phyloP scores from a whole-genome alignment of 768 basidiomycete genomes.

The Lactarius deliciosus region DNA sequence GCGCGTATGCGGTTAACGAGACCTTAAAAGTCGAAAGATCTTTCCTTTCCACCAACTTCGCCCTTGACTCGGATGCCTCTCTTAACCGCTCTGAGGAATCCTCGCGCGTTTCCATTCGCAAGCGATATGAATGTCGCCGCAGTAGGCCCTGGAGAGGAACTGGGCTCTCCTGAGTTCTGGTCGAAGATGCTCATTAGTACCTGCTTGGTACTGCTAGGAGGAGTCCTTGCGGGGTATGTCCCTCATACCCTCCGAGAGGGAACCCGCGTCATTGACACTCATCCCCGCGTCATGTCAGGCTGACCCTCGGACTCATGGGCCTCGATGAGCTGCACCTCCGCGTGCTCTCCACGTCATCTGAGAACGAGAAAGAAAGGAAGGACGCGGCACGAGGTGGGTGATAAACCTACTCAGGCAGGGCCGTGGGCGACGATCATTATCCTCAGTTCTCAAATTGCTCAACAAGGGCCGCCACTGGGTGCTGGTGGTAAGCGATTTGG shows the following conservation, averaged over 20 bases:
- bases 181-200: conserved; percentile 67
- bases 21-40: background rate
- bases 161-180: conserved; percentile 68
- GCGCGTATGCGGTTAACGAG: background rate
- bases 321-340: conserved; percentile 88
- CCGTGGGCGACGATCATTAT: background rate
- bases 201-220: conserved; percentile 76
- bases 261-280: background rate
- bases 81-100: conserved; percentile 13
- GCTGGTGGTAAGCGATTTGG: conserved; percentile 60
- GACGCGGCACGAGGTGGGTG: conserved; percentile 68
- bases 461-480: conserved; percentile 73
- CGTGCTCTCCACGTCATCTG: conserved; percentile 79
- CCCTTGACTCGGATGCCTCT: conserved; percentile 3
- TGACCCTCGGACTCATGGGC: conserved; percentile 93
- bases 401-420: background rate
- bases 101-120: background rate
- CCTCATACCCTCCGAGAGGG: too few relatives aligned
- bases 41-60: background rate
- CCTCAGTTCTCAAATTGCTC: conserved; percentile 49
- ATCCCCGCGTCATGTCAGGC: conserved; percentile 42
- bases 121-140: background rate
- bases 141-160: conserved; percentile 30
- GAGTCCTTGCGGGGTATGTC: conserved; percentile 87
- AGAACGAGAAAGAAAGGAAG: conserved; percentile 60